A percentile compares a stretch with the other conserved stretches of the same genome.
Conservation (phyloP, 2,329 filamentous ascomycete species). For the Colletotrichum horii region DNA sequence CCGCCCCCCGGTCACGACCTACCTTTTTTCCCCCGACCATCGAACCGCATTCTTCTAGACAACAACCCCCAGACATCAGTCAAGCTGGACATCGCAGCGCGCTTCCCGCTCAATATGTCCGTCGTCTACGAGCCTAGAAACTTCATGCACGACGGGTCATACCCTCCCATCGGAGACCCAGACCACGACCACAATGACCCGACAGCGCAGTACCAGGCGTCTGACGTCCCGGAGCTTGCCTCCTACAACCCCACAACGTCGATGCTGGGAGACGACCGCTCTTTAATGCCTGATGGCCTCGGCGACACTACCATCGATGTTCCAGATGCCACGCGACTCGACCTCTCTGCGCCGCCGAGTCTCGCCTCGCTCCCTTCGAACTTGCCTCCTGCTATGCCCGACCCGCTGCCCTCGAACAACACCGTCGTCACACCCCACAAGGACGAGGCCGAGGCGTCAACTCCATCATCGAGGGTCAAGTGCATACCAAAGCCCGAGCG, state of each 20-base stretch:
- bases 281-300: conserved; percentile 39
- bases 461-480: conserved; percentile 46
- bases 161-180: conserved; percentile 50
- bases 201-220: conserved; percentile 35
- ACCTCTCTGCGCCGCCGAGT: conserved; percentile 34
- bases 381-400: conserved; percentile 33
- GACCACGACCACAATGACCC: conserved; percentile 43
- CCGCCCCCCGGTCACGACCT: conserved; percentile 6
- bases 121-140: conserved; percentile 57
- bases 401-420: conserved; percentile 30
- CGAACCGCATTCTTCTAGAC: background rate
- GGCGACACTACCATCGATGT: conserved; percentile 38
- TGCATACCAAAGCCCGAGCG: conserved; percentile 65
- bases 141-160: conserved; percentile 54
- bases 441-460: conserved; percentile 17
- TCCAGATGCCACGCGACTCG: conserved; percentile 43
- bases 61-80: conserved; percentile 16
- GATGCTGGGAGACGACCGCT: conserved; percentile 42
- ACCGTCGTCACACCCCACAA: background rate
- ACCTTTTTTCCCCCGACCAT: background rate
- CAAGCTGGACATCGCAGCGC: conserved; percentile 21
- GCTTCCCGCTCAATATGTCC: conserved; percentile 43
- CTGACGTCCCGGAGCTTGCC: conserved; percentile 46
- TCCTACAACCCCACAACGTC: conserved; percentile 46
- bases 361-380: conserved; percentile 37